Conservation (phyloP, 2,329 filamentous ascomycete species). For the Myriosclerotinia scirpicola region DNA sequence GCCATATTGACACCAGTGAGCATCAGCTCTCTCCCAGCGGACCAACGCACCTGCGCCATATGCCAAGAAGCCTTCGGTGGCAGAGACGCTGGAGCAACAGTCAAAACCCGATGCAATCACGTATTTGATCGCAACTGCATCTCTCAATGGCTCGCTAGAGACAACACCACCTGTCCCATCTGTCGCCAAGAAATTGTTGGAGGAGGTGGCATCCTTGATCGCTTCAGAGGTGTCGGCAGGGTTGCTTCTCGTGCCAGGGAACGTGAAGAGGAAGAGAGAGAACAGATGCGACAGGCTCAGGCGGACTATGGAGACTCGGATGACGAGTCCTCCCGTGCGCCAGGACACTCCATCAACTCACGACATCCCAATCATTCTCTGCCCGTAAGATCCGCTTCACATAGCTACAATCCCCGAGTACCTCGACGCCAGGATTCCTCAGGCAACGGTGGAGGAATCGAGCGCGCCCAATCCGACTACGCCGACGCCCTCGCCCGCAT, state of each 20-base stretch:
- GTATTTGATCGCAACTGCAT: slow-evolving; percentile 8
- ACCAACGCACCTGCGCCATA: slow-evolving; percentile 5
- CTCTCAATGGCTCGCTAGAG: background rate
- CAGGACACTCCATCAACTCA: background rate
- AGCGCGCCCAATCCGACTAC: background rate
- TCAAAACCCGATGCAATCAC: slow-evolving; percentile 6
- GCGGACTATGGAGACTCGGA: background rate
- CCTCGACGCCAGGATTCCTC: background rate
- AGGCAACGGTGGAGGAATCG: background rate
- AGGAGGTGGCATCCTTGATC: background rate
- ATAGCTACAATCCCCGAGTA: background rate
- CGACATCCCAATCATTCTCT: background rate
- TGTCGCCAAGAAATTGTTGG: background rate
- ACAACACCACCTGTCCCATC: background rate
- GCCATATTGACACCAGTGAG: background rate
- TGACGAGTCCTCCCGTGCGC: background rate
- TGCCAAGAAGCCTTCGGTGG: background rate
- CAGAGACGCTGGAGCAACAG: background rate
- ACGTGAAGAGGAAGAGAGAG: background rate
- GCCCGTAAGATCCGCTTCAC: background rate
- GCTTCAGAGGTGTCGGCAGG: background rate
- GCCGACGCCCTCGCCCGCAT: background rate
- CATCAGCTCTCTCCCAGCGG: background rate
- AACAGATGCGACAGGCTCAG: slow-evolving; percentile 9
- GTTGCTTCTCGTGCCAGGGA: background rate